Percentiles rank a stretch among this genome's conserved stretches.
Evolutionary conservation across 2,329 filamentous ascomycete species (phyloP).

Genomic region (Colletotrichum liaoningense): DNA sequence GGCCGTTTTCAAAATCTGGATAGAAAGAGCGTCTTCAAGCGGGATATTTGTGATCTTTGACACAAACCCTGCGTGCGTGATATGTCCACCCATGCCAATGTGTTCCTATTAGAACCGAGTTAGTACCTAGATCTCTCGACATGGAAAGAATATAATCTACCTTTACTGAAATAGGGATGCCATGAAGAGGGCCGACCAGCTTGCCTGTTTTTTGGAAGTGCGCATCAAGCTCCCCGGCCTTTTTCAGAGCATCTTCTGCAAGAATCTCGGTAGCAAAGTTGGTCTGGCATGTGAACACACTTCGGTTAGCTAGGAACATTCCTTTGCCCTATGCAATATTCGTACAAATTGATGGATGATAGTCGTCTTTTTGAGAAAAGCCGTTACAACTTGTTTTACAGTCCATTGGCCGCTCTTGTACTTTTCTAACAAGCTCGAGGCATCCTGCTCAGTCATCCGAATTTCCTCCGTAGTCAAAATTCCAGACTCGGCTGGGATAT

Average conservation of each 20-base stretch:
- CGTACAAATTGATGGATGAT: slow-evolving; percentile 21
- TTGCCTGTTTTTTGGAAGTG: slow-evolving; percentile 58
- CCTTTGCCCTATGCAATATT: accelerated
- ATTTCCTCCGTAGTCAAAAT: slow-evolving; percentile 64
- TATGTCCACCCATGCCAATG: slow-evolving; percentile 57
- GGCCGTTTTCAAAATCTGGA: slow-evolving; percentile 53
- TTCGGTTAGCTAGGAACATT: neutral
- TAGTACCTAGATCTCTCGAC: neutral
- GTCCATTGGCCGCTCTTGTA: slow-evolving; percentile 36
- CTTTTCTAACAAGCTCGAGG: slow-evolving; percentile 19
- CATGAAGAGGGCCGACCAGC: slow-evolving; percentile 72
- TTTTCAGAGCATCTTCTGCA: slow-evolving; percentile 62
- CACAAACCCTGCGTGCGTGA: slow-evolving; percentile 71
- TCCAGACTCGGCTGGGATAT: slow-evolving; percentile 65
- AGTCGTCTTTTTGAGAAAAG: slow-evolving; percentile 20
- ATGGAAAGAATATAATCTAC: slow-evolving; percentile 69
- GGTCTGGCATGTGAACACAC: slow-evolving; percentile 39
- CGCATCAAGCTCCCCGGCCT: slow-evolving; percentile 60
- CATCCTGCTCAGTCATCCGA: slow-evolving; percentile 48
- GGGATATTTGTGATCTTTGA: slow-evolving; percentile 70
- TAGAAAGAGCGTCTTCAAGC: slow-evolving; percentile 51
- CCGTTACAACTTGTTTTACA: slow-evolving; percentile 46
- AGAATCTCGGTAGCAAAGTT: slow-evolving; percentile 65
- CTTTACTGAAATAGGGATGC: slow-evolving; percentile 73
- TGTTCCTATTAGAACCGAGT: neutral